These are phyloP conservation scores for Avicennia marina DNA, from an alignment of 257 asterid genomes.

Conservation along the genomic window DNA sequence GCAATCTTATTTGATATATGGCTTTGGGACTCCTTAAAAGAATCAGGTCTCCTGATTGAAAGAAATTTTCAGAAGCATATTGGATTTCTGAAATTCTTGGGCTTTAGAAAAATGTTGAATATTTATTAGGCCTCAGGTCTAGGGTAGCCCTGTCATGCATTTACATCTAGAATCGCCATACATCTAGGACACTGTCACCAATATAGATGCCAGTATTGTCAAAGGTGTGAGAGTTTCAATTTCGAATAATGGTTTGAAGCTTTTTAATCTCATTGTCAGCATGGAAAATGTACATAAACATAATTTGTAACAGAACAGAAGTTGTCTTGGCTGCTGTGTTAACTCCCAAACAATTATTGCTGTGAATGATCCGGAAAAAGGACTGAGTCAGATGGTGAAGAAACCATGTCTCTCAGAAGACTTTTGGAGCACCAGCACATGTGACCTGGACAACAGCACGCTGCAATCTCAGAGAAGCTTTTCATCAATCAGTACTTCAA, in stretches of 20 bases:
- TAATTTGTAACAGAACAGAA: slow-evolving; percentile 62
- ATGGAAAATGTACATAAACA: slow-evolving; percentile 37
- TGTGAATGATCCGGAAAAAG: slow-evolving; percentile 70
- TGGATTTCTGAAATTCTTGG: neutral
- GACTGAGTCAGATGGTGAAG: slow-evolving; percentile 53
- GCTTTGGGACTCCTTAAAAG: too few relatives aligned
- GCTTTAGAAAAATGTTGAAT: neutral
- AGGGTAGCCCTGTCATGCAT: too few relatives aligned
- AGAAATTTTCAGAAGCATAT: too few relatives aligned
- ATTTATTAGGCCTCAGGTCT: too few relatives aligned
- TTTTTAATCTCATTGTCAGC: slow-evolving; percentile 4
- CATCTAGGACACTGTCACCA: neutral
- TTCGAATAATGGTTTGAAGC: neutral
- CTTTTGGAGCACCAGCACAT: slow-evolving; percentile 81
- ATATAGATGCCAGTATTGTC: neutral
- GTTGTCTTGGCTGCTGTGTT: slow-evolving; percentile 67
- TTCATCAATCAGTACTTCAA: slow-evolving; percentile 59
- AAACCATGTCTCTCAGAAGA: slow-evolving; percentile 57
- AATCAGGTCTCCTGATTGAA: neutral
- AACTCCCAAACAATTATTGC: slow-evolving; percentile 58
- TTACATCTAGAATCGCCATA: neutral
- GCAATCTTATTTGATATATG: too few relatives aligned
- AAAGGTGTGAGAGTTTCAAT: neutral
- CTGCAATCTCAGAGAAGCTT: slow-evolving; percentile 67
- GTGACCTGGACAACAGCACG: slow-evolving; percentile 51